Conservation (phyloP, 2,329 filamentous ascomycete species). For the Aspergillus texensis region DNA sequence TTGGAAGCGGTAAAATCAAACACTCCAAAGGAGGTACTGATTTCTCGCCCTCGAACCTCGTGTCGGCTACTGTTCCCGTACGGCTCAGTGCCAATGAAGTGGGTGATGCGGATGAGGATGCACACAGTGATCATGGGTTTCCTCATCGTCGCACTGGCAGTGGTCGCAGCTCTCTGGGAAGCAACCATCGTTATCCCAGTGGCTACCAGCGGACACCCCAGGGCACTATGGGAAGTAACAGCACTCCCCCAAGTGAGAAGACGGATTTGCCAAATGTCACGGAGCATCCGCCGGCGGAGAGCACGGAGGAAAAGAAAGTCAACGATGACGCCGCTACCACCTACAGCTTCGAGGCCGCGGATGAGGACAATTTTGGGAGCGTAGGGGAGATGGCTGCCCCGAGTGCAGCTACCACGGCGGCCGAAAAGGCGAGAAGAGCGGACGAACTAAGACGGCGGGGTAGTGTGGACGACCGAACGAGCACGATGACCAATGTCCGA, state of each 20-base stretch:
- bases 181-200: slow-evolving; percentile 47
- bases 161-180: slow-evolving; percentile 60
- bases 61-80: slow-evolving; percentile 82
- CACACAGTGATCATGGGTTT: slow-evolving; percentile 40
- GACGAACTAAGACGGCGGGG: slow-evolving; percentile 50
- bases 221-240: slow-evolving; percentile 53
- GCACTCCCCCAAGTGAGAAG: slow-evolving; percentile 54
- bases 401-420: slow-evolving; percentile 40
- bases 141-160: slow-evolving; percentile 59
- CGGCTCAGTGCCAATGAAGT: slow-evolving; percentile 94
- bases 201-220: slow-evolving; percentile 46
- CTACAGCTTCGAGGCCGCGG: slow-evolving; percentile 38
- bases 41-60: slow-evolving; percentile 75
- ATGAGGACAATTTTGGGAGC: slow-evolving; percentile 58
- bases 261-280: slow-evolving; percentile 46
- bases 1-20: slow-evolving; percentile 76
- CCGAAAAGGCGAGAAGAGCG: slow-evolving; percentile 43
- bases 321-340: slow-evolving; percentile 34
- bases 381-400: slow-evolving; percentile 55
- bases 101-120: slow-evolving; percentile 77
- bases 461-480: slow-evolving; percentile 53
- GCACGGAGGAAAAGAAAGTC: slow-evolving; percentile 30
- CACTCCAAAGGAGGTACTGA: slow-evolving; percentile 80
- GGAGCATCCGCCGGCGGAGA: slow-evolving; percentile 39
- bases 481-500: slow-evolving; percentile 49